Evolutionary conservation across 1,139 yeast genomes (phyloP), one percentile per base, ranked within the genome.

Genomic region (Debaryomyces subglobosus): DNA sequence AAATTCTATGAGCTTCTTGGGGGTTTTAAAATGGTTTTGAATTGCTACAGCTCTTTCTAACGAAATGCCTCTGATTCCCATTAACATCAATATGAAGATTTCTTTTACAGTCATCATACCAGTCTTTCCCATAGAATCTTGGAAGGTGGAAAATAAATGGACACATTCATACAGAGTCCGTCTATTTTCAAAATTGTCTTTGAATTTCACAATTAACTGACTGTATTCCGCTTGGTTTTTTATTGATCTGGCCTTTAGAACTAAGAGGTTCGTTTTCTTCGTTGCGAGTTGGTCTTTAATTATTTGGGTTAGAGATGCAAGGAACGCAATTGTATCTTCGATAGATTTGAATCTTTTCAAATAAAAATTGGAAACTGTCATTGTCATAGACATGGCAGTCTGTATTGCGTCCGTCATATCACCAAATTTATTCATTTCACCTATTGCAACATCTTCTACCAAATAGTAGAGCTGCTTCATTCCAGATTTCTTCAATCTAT

Each of bases 21-120:
- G 96, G 0, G 96, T 89, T 5, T 79, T 78, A 57, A 77, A 90
- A 39, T 73, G 63, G 42, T 66, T 71, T 64, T 92, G 98, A 7
- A 95, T 83, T 3, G 83, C 82, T 9, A 84, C 63, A 0, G 99
- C 99, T 62, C 88, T 89, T 53, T 92, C 97, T 39, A 90, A 69
- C 0, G 96, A 83, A 0, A 94, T 75, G 0, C 99, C 99, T 50
- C 81, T 78, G 2, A 87, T 78, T 1, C 92, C 78, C 87, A 91
- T 82, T 23, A 95, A 74, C 86, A 90, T 84, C 41, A 81, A 73
- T 2, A 91, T 71, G 57, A 83, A 94, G 57, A 90, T 70, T 55
- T 94, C 97, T 41, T 82, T 83, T 0, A 91, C 82, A 0, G 96
- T 87, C 61, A 81, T 74, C 74, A 85, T 73, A 18, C 82, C 82